Percentiles rank a stretch among this genome's conserved stretches.
Conservation (phyloP, 1,284 basidiomycete genomes). For the Anthracocystis setariae region DNA sequence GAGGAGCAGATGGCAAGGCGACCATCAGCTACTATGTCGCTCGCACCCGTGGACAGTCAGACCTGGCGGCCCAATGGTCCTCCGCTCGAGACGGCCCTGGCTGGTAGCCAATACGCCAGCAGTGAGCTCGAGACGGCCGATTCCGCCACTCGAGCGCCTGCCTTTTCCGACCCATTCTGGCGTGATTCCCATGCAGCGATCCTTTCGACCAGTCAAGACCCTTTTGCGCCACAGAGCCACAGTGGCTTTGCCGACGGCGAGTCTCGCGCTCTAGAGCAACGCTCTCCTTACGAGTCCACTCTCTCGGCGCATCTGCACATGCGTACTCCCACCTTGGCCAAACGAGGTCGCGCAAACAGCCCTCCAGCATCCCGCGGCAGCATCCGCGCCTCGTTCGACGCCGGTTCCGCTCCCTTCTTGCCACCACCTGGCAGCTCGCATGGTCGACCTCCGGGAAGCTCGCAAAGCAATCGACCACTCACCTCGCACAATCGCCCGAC, state of each 20-base stretch:
- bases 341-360: constrained; percentile 34
- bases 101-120: constrained; percentile 36
- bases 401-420: constrained; percentile 25
- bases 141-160: constrained; percentile 5
- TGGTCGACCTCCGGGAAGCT: constrained; percentile 40
- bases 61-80: constrained; percentile 26
- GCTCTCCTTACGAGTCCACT: constrained; percentile 52
- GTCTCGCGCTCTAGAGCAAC: constrained; percentile 13
- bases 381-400: constrained; percentile 37
- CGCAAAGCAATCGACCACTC: constrained; percentile 36
- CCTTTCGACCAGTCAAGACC: constrained; percentile 11
- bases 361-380: constrained; percentile 43
- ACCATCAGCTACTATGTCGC: constrained; percentile 16
- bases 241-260: constrained; percentile 7
- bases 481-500: constrained; percentile 52
- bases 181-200: constrained; percentile 15
- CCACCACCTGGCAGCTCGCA: constrained; percentile 51
- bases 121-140: constrained; percentile 8
- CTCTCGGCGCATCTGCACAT: constrained; percentile 56
- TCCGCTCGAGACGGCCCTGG: constrained; percentile 35
- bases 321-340: constrained; percentile 47
- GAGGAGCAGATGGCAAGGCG: constrained; percentile 13
- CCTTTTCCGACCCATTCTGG: constrained; percentile 47
- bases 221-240: constrained; percentile 13
- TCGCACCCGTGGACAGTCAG: constrained; percentile 6